Conservation (phyloP, 768 basidiomycete species). For the Strobilomyces dryophilus region DNA sequence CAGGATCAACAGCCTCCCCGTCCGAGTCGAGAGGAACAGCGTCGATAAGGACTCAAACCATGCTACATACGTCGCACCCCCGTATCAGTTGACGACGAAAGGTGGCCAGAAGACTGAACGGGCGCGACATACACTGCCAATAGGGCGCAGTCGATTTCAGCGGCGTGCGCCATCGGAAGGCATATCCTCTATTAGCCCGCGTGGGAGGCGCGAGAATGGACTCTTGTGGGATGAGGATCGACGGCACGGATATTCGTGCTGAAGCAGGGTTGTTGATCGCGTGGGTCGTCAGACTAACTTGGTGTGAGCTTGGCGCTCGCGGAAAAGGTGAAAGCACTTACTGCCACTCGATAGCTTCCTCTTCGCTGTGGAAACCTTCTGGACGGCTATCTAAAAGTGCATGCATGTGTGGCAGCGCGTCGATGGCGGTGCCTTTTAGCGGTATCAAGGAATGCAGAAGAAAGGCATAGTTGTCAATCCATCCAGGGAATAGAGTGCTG, state of each 20-base stretch:
- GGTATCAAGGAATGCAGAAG: background rate
- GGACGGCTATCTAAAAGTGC: slow-evolving; percentile 82
- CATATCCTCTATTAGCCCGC: slow-evolving; percentile 18
- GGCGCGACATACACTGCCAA: slow-evolving; percentile 67
- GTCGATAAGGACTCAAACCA: slow-evolving; percentile 87
- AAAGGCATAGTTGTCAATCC: background rate
- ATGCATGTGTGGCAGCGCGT: slow-evolving; percentile 92
- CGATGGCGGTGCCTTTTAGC: slow-evolving; percentile 77
- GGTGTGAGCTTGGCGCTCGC: background rate
- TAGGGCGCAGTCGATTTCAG: slow-evolving; percentile 81
- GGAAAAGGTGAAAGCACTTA: slow-evolving; percentile 37
- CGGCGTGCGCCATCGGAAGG: slow-evolving; percentile 79
- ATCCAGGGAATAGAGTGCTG: too few relatives aligned
- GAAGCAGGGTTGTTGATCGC: slow-evolving; percentile 80
- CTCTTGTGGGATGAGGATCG: slow-evolving; percentile 54
- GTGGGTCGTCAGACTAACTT: slow-evolving; percentile 64
- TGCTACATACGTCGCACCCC: slow-evolving; percentile 43
- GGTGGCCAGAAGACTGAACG: background rate
- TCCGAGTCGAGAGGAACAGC: slow-evolving; percentile 71
- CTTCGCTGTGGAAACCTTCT: slow-evolving; percentile 74
- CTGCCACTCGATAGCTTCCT: slow-evolving; percentile 96
- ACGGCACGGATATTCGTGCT: slow-evolving; percentile 86
- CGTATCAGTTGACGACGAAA: slow-evolving; percentile 2
- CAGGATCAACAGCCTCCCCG: slow-evolving; percentile 83
- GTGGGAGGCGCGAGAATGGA: slow-evolving; percentile 32